These are phyloP conservation scores for Pneumocystis murina DNA, from an alignment of 1,139 yeast species.

Conservation along the genomic window DNA sequence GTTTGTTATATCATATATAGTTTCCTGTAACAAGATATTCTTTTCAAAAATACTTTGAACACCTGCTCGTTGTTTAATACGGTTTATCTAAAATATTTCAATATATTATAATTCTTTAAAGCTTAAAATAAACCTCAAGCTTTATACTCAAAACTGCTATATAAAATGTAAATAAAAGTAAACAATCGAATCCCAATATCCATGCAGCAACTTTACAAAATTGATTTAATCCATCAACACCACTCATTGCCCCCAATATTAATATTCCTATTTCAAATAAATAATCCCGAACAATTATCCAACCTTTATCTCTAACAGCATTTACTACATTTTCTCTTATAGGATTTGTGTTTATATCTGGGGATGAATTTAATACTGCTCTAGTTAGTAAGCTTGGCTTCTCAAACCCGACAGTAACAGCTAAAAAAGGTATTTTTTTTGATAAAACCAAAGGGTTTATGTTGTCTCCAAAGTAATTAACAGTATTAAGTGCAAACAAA, in stretches of 20 bases:
- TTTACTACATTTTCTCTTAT: constrained; percentile 27
- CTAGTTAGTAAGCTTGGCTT: constrained; percentile 68
- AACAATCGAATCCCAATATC: constrained; percentile 56
- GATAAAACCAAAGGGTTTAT: constrained; percentile 65
- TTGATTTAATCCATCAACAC: constrained; percentile 48
- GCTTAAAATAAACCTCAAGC: constrained; percentile 34
- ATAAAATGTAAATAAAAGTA: constrained; percentile 68
- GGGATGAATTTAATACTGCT: constrained; percentile 37
- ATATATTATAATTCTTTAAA: background rate
- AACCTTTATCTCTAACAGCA: constrained; percentile 52
- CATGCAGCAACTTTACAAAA: constrained; percentile 68
- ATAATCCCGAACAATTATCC: constrained; percentile 66
- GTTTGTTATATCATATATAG: constrained; percentile 31
- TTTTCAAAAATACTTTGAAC: constrained; percentile 78
- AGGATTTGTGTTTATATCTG: constrained; percentile 20
- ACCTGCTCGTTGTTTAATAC: constrained; percentile 73
- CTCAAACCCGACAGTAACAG: constrained; percentile 84
- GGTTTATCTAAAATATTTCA: constrained; percentile 33
- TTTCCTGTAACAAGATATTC: constrained; percentile 66
- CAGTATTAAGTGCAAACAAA: constrained; percentile 62
- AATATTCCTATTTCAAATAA: constrained; percentile 61
- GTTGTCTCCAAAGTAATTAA: constrained; percentile 29
- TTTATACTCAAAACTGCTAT: constrained; percentile 77
- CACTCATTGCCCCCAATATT: constrained; percentile 56
- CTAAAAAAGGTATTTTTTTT: constrained; percentile 89